A percentile compares a stretch with the other conserved stretches of the same genome.
These are phyloP conservation scores for Lactarius quietus DNA, from an alignment of 768 basidiomycete genomes.

Conservation along the genomic window DNA sequence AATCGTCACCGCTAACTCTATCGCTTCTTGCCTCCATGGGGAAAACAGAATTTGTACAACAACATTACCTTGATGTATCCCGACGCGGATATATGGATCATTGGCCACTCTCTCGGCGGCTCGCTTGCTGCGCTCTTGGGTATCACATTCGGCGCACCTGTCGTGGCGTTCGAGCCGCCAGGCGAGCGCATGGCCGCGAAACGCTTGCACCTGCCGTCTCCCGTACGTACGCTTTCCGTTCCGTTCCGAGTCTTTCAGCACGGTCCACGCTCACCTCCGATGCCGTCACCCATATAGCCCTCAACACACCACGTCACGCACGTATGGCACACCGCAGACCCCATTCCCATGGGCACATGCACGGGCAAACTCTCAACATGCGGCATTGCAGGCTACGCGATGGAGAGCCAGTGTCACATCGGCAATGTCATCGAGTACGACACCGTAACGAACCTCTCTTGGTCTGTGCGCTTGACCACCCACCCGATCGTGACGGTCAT, in stretches of 20 bases:
- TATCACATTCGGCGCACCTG: slow-evolving; percentile 87
- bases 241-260: neutral
- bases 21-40: neutral
- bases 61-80: slow-evolving; percentile 92
- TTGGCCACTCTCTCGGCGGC: slow-evolving; percentile 84
- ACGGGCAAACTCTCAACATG: slow-evolving; percentile 76
- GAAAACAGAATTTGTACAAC: slow-evolving; percentile 78
- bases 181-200: slow-evolving; percentile 57
- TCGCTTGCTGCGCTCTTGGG: slow-evolving; percentile 81
- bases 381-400: slow-evolving; percentile 78
- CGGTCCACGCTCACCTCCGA: neutral
- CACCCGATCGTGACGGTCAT: slow-evolving; percentile 81
- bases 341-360: slow-evolving; percentile 83
- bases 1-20: neutral
- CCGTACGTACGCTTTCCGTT: slow-evolving; percentile 46
- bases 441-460: slow-evolving; percentile 80
- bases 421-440: slow-evolving; percentile 90
- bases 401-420: slow-evolving; percentile 80
- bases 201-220: slow-evolving; percentile 82
- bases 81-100: slow-evolving; percentile 82
- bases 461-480: slow-evolving; percentile 78
- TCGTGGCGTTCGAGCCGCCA: slow-evolving; percentile 87
- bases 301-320: slow-evolving; percentile 77
- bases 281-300: slow-evolving; percentile 40
- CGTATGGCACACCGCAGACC: slow-evolving; percentile 91